Evolutionary conservation across 208 protist species (phyloP).

Genomic region (Strigomonas galati): DNA sequence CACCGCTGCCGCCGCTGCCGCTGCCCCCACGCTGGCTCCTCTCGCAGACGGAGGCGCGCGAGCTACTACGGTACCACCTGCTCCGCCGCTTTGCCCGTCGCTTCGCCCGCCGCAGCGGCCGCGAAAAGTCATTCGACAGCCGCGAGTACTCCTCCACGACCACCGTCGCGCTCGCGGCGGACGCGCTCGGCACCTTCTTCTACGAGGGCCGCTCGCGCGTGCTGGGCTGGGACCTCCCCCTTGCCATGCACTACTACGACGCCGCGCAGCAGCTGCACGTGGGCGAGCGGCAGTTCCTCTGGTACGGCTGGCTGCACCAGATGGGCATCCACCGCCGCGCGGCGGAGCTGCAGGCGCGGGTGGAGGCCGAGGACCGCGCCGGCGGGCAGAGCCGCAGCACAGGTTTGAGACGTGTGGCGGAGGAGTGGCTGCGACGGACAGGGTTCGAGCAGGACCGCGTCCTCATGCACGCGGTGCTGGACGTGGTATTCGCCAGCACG

Average conservation of each 20-base stretch:
- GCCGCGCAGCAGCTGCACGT: constrained; percentile 31
- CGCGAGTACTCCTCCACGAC: neutral
- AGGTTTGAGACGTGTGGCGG: neutral
- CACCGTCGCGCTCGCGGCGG: constrained; percentile 8
- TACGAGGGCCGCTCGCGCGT: constrained; percentile 56
- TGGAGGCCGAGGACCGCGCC: neutral
- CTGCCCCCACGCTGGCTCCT: constrained; percentile 20
- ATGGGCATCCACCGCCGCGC: neutral
- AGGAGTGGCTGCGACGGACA: neutral
- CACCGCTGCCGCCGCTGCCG: too few relatives aligned
- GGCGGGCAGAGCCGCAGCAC: neutral
- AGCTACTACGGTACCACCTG: constrained; percentile 41
- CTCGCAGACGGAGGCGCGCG: constrained; percentile 39
- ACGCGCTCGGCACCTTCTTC: constrained; percentile 64
- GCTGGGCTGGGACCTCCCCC: constrained; percentile 38
- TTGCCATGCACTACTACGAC: constrained; percentile 61
- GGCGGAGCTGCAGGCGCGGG: neutral
- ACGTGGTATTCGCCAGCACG: too few relatives aligned
- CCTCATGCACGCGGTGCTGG: neutral
- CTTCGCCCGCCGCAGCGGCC: too few relatives aligned
- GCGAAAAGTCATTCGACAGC: too few relatives aligned
- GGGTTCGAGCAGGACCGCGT: neutral
- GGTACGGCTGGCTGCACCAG: too few relatives aligned
- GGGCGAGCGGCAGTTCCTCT: constrained; percentile 28
- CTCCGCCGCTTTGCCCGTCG: constrained; percentile 15